Evolutionary conservation across 2,329 filamentous ascomycete genomes (phyloP), one percentile per base, ranked within the genome.

Genomic region (Cercospora brassicicola): DNA sequence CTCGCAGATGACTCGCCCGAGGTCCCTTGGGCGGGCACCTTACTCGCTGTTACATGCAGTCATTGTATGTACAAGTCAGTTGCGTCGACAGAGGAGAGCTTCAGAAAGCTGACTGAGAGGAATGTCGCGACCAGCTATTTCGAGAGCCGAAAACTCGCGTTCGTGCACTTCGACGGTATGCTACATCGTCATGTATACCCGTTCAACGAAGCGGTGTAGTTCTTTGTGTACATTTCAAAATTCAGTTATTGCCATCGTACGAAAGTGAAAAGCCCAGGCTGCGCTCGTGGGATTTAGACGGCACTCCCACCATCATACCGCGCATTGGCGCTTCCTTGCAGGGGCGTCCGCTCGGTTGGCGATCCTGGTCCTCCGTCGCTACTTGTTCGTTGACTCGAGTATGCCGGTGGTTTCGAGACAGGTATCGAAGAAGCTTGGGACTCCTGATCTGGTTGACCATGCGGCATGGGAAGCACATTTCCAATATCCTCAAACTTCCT

Each of bases 401-500:
- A 62, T 6, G 59, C 36, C 8, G 59, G 59, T 11, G 59, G 59
- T 4, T 62, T 30, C 59, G 59, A 26, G 59, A 20, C 28, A 48
- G 30, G 36, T 6, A 30, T 23, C 13, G 39, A 30, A 9, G 42
- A 51, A 30, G 39, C 26, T 15, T 51, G 59, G 20, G 28, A 48
- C 3, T 10, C 13, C 18, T 62, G 15, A 10, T 42, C 57, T 30
- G 31, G 48, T 13, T 61, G 28, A 20, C 36, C 65, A n/a, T 59
- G 61, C 8, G 28, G 55, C 8, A 64, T 45, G 11, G 31, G n/a
- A 59, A 31, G 10, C n/a, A 59, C 28, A 9, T 59, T 13, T 9
- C 55, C 55, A 5, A 59, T 59, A 10, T 42, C 68, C 42, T 80
- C 79, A 8, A 84, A 81, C 60, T 88, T 85, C 64, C 82, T 85